Base-by-base conservation (phyloP, 805 yeast genomes). In the Candida parachauliodes region DNA sequence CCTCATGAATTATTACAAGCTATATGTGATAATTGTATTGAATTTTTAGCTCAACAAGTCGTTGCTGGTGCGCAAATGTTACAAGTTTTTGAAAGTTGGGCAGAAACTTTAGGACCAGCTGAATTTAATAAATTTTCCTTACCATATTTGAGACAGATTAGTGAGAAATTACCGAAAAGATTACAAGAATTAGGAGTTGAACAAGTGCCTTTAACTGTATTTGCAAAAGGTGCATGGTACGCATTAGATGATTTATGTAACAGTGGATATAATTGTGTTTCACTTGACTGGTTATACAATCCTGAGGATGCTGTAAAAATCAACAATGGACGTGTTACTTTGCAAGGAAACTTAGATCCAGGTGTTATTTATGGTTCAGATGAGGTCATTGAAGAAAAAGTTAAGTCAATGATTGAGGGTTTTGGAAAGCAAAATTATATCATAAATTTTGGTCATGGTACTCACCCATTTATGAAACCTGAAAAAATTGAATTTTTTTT, bases 1-100 rank as follows among this genome's bases (percentile, higher is more conserved):
- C 66, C 93, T 2, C 87, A 86, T 50, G 59, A 68, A 48, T 65
- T 93, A 42, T 68, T 93, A 44, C 85, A 81, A 58, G 80, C 79
- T 41, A 79, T 83, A 46, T 83, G 97, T 17, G 91, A 87, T 44
- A 88, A 85, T 20, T 93, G 96, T 39, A 70, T 91, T 26, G 98
- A 91, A 59, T 93, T 91, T 55, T 72, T 93, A 53, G 95, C 95
- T 3, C 85, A 82, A 52, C 98, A 93, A 64, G 96, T 93, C 31
- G 79, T 81, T 48, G 98, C 98, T 1, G 98, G 98, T 50, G 98
- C 98, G 24, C 98, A 93, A 68, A 88, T 93, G 81, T 72, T 93
- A 43, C 98, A 93, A 64, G 88, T 93, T 24, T 93, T 93, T 56
- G 98, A 93, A 57, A 84, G 95, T 25, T 89, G 96, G 95, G 98